Conservation (phyloP, 129 eudicot genomes). For the Helianthus annuus region HanXRQr2.0-SUNRISE NC_035444.2:80298349-80298848, state of each 20-base stretch:
- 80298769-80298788: not conserved
- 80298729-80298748: slow-evolving; percentile 30
- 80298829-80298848: not conserved
- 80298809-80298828: slow-evolving; percentile 8
- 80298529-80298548: slow-evolving; percentile 3
- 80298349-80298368: not conserved
- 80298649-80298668: slow-evolving; percentile 31
- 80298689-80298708: slow-evolving; percentile 36
- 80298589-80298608: slow-evolving; percentile 1
- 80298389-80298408: not conserved
- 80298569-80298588: slow-evolving; percentile 15
- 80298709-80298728: slow-evolving; percentile 34
- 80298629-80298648: slow-evolving; percentile 22
- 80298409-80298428: not conserved
- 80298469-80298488: not conserved
- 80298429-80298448: slow-evolving; percentile 3
- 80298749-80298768: slow-evolving; percentile 16
- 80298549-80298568: slow-evolving; percentile 6
- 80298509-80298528: not conserved
- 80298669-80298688: slow-evolving; percentile 31
- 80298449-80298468: slow-evolving; percentile 11
- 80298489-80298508: not conserved
- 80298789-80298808: not conserved
- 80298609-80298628: slow-evolving; percentile 10
- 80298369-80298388: not conserved